Conservation (phyloP, 2,329 filamentous ascomycete genomes). For the Teratosphaeria viscida region DNA sequence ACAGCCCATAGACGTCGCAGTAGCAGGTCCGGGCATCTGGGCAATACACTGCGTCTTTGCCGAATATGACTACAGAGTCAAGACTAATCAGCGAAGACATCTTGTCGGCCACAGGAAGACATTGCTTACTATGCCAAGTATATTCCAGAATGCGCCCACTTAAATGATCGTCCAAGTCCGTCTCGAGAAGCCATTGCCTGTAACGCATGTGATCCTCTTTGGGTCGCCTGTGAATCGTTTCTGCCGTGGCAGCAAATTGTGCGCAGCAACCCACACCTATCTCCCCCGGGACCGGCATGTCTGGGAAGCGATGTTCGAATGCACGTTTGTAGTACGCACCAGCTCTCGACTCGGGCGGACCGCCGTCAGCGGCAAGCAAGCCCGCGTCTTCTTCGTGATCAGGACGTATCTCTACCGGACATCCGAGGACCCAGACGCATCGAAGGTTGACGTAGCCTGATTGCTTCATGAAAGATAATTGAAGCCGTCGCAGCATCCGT, state of each 20-base stretch:
- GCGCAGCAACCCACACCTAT: neutral
- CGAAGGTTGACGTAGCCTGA: neutral
- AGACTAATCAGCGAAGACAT: neutral
- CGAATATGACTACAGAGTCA: neutral
- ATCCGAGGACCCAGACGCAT: neutral
- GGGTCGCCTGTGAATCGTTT: neutral
- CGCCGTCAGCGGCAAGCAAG: neutral
- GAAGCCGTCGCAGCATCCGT: neutral
- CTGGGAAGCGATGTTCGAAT: neutral
- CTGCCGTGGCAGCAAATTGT: neutral
- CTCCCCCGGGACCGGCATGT: neutral
- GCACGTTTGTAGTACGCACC: neutral
- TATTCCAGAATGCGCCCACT: neutral
- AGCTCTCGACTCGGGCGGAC: neutral
- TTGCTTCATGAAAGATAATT: neutral
- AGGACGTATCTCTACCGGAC: neutral
- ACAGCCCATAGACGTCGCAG: neutral
- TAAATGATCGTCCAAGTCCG: neutral
- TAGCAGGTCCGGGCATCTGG: neutral
- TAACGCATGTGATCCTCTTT: neutral
- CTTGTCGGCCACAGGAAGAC: neutral
- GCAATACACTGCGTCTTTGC: neutral
- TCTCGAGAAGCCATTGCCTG: neutral
- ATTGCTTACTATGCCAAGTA: neutral
- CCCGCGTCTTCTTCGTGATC: neutral